These are phyloP conservation scores for Aureobasidium subglaciale DNA, from an alignment of 2,329 filamentous ascomycete genomes.

Conservation along the genomic window DNA sequence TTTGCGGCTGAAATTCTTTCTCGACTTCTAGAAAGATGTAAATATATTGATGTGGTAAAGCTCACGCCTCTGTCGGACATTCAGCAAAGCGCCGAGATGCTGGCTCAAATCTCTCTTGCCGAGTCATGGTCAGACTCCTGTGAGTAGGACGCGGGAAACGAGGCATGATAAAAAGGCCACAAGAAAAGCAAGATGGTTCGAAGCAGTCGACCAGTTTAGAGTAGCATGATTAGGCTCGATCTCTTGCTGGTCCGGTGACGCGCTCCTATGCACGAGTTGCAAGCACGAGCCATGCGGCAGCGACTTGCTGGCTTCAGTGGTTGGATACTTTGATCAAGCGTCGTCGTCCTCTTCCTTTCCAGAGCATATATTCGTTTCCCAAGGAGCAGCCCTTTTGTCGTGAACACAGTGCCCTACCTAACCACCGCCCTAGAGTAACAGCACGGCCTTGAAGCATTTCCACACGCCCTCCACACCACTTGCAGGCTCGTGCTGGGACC, in stretches of 20 bases:
- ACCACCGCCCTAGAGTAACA: neutral
- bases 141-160: too few species aligned
- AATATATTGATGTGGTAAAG: neutral
- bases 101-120: neutral
- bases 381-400: neutral
- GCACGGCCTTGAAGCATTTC: neutral
- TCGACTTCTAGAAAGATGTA: neutral
- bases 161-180: neutral
- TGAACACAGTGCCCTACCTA: neutral
- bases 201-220: neutral
- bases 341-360: neutral
- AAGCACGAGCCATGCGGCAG: too few species aligned
- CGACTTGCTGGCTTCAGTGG: too few species aligned
- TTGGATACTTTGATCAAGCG: neutral
- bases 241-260: constrained; percentile 2
- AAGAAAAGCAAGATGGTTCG: neutral
- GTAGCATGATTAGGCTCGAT: constrained; percentile 3
- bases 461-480: too few species aligned
- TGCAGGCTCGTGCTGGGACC: too few species aligned
- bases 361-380: neutral
- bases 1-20: constrained; percentile 6
- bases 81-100: neutral
- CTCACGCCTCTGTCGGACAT: neutral
- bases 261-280: too few species aligned
- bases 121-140: neutral